Evolutionary conservation across 2,329 filamentous ascomycete species (phyloP).

Genomic region (Niveomyces coronatus): DNA sequence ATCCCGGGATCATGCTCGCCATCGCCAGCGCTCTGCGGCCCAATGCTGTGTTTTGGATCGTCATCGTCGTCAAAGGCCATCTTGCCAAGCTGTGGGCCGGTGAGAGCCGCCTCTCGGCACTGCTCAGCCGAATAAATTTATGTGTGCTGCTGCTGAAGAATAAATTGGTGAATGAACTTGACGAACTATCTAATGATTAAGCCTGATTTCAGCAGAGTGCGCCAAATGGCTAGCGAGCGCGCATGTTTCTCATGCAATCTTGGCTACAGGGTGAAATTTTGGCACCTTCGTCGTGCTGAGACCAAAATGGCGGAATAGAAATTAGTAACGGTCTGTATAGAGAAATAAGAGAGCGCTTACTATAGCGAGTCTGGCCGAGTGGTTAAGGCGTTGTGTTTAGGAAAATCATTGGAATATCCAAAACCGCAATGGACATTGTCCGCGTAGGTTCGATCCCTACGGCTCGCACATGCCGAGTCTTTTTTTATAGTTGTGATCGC

Average conservation of each 20-base stretch:
- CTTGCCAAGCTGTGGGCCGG: neutral
- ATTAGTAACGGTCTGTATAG: too few species aligned
- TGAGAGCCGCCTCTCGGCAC: too few species aligned
- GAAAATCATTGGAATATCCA: slow-evolving; percentile 16
- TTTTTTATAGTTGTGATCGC: slow-evolving; percentile 16
- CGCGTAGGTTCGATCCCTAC: slow-evolving; percentile 44
- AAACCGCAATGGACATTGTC: slow-evolving; percentile 31
- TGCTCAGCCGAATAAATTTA: too few species aligned
- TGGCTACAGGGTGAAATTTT: too few species aligned
- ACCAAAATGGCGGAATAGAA: too few species aligned
- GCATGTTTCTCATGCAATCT: too few species aligned
- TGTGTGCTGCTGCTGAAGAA: too few species aligned
- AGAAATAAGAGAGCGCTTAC: neutral
- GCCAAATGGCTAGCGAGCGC: too few species aligned
- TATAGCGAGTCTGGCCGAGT: slow-evolving; percentile 38
- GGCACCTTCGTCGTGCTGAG: too few species aligned
- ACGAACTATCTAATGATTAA: too few species aligned
- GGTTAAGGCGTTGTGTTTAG: slow-evolving; percentile 49
- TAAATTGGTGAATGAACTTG: too few species aligned
- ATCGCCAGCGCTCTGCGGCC: slow-evolving; percentile 11
- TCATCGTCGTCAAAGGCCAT: slow-evolving; percentile 38
- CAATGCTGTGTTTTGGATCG: slow-evolving; percentile 19
- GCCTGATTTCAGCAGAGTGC: too few species aligned
- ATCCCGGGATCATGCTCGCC: slow-evolving; percentile 21
- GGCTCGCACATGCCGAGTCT: slow-evolving; percentile 25